Evolutionary conservation across 2,329 filamentous ascomycete genomes (phyloP), one percentile per base, ranked within the genome.

Genomic region (Aureobasidium pullulans): DNA sequence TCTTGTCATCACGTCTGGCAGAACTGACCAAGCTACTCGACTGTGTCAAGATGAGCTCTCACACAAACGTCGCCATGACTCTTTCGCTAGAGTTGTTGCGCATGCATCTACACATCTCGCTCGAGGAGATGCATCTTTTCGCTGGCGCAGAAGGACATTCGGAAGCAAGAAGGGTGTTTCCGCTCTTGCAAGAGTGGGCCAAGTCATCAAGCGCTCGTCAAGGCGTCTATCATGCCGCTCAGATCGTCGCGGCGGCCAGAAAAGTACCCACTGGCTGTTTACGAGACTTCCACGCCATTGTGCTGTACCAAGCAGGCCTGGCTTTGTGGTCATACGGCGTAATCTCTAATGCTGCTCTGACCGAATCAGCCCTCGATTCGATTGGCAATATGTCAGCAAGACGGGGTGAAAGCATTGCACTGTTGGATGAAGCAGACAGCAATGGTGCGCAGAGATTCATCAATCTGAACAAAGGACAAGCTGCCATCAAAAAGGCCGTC

Each of bases 241-340:
- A 88, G 69, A 78, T 87, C 1, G 68, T 89, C 5, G 79, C 84
- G 7, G 79, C 81, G 42, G 85, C 84, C 1, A 81, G 83, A 44
- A 66, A 68, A 15, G 64, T 72, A 5, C 69, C 67, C 29, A 64
- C 65, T n/a, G 68, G 69, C 9, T 63, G 71, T 9, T 68, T 72
- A 28, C 70, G 69, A 59, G 84, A 86, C 62, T 89, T 89, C 68
- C 82, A 84, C 62, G 85, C 86, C 0, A 81, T 89, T 6, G 84
- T 82, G 0, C 79, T 89, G 0, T 87, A 89, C 67, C 86, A 89
- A 67, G 85, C 84, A 4, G 79, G 81, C 11, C 74, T 90, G 4
- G 82, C 83, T 0, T 74, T 90, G 42, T 90, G 88, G 88, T 81
- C 81, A 0, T 88, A 86, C 64, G 84, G 85, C 0, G 81, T 89